Base-by-base conservation (phyloP, 345 rosid genomes). In the Eucalyptus erythrocorys region DNA sequence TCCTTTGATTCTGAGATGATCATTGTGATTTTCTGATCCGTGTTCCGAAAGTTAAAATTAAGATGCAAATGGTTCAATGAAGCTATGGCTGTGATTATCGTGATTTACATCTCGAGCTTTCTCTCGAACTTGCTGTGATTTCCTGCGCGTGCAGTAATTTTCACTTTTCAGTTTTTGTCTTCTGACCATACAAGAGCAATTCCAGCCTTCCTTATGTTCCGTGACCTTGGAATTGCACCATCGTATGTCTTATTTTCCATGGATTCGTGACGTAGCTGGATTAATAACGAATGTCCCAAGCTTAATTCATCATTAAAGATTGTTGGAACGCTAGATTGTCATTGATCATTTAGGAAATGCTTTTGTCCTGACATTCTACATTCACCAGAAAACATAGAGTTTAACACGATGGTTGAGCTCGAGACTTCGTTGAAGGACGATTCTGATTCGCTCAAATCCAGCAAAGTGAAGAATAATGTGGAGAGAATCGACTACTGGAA, bases 401-500 rank as follows among this genome's bases (percentile, higher is more conserved):
- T 59, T 59, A 2, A 49, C 1, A 3, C 32, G 32, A 59, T 59
- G 26, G 48, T n/a, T n/a, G n/a, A n/a, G n/a, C n/a, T n/a, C n/a
- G n/a, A n/a, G n/a, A n/a, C n/a, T n/a, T n/a, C n/a, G n/a, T n/a
- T n/a, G n/a, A n/a, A n/a, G n/a, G n/a, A n/a, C n/a, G n/a, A n/a
- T n/a, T n/a, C n/a, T n/a, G n/a, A n/a, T n/a, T n/a, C n/a, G n/a
- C n/a, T n/a, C n/a, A n/a, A n/a, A n/a, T n/a, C n/a, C n/a, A n/a
- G n/a, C n/a, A n/a, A n/a, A n/a, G n/a, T n/a, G n/a, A n/a, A n/a
- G n/a, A n/a, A n/a, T n/a, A n/a, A n/a, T n/a, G n/a, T n/a, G n/a
- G n/a, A n/a, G n/a, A n/a, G n/a, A n/a, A n/a, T n/a, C n/a, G n/a
- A 96, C 98, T 48, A 13, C 16, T 14, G 4, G 55, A 51, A 51